These are phyloP conservation scores for Boeremia exigua DNA, from an alignment of 2,329 filamentous ascomycete genomes.

Conservation along the genomic window DNA sequence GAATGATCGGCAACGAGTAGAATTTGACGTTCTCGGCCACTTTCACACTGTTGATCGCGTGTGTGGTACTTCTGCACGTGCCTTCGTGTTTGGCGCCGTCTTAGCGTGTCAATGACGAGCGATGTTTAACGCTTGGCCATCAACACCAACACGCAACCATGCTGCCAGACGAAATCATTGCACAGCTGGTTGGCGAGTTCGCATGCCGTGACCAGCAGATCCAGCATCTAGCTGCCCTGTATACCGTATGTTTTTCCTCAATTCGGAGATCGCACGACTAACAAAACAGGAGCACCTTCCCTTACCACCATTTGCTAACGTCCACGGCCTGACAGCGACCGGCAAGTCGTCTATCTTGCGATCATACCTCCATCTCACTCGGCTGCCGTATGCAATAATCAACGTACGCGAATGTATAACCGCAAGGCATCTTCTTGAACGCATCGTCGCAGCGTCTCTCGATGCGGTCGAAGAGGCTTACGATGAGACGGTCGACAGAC, in stretches of 20 bases:
- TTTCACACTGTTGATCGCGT: background rate
- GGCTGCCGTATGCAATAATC: conserved; percentile 65
- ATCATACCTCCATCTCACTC: conserved; percentile 62
- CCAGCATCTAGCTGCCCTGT: conserved; percentile 53
- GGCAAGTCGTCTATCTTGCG: conserved; percentile 79
- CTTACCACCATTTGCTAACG: conserved; percentile 74
- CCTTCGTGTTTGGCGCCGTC: conserved; percentile 23
- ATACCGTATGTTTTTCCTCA: conserved; percentile 44
- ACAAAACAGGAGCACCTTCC: conserved; percentile 65
- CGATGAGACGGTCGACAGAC: conserved; percentile 43
- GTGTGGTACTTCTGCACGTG: conserved; percentile 23
- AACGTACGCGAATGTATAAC: conserved; percentile 80
- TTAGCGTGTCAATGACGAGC: conserved; percentile 23
- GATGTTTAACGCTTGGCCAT: background rate
- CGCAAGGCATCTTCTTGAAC: conserved; percentile 76
- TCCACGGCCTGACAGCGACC: conserved; percentile 85
- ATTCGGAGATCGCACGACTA: conserved; percentile 11
- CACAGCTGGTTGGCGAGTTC: conserved; percentile 46
- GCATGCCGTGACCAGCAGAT: conserved; percentile 57
- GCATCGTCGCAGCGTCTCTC: conserved; percentile 63
- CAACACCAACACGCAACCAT: conserved; percentile 27
- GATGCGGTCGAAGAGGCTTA: conserved; percentile 52
- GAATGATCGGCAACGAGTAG: background rate
- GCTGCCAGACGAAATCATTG: conserved; percentile 47
- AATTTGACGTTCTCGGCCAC: background rate